Conservation (phyloP, 352 stramenopile genomes). For the Phytopythium litorale region DNA sequence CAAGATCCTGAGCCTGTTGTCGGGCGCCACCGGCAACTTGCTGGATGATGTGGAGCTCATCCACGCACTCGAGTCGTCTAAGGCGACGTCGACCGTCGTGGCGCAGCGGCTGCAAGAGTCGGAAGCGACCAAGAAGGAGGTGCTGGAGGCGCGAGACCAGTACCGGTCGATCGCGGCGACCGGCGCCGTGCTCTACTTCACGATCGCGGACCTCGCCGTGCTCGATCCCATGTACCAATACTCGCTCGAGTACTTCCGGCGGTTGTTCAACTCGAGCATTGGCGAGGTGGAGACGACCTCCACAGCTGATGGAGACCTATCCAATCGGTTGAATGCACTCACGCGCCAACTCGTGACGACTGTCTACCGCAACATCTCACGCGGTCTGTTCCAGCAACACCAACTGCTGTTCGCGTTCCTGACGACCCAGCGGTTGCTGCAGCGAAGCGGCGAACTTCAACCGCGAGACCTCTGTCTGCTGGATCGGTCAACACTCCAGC, state of each 20-base stretch:
- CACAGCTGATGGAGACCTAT: conserved; percentile 10
- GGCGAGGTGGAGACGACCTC: conserved; percentile 27
- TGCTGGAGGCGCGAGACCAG: conserved; percentile 60
- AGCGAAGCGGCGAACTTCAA: conserved; percentile 34
- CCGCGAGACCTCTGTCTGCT: conserved; percentile 33
- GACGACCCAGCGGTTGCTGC: conserved; percentile 51
- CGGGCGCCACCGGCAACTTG: conserved; percentile 85
- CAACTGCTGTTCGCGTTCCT: conserved; percentile 64
- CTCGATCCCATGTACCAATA: conserved; percentile 83
- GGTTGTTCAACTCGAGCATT: conserved; percentile 61
- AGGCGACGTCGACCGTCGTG: conserved; percentile 60
- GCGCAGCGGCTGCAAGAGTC: conserved; percentile 51
- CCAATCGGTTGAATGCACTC: conserved; percentile 36
- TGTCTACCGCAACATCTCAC: conserved; percentile 72
- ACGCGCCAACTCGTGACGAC: conserved; percentile 39
- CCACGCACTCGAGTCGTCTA: conserved; percentile 54
- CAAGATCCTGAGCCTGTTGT: conserved; percentile 87
- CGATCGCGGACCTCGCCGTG: conserved; percentile 45
- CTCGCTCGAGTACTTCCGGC: conserved; percentile 68
- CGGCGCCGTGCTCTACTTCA: conserved; percentile 71
- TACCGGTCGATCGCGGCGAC: conserved; percentile 50
- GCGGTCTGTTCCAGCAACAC: conserved; percentile 62
- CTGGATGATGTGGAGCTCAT: conserved; percentile 89
- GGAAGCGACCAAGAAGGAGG: conserved; percentile 50
- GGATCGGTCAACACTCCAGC: conserved; percentile 12